These are phyloP conservation scores for Hansenula lynferdii DNA, from an alignment of 1,139 yeast genomes.

Conservation along the genomic window DNA sequence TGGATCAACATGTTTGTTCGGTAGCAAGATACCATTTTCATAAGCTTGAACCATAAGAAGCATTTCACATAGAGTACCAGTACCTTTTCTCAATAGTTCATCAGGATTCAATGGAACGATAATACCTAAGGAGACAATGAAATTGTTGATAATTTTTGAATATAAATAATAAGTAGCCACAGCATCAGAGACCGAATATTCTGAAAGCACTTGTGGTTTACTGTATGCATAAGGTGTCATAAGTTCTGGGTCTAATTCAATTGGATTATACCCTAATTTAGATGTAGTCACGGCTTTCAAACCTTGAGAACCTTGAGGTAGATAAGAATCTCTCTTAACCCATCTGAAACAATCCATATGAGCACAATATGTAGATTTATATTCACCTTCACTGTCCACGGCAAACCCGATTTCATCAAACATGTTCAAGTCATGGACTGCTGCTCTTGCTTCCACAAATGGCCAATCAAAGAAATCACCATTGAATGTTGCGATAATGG, in stretches of 20 bases:
- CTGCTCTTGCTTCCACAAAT: constrained; percentile 84
- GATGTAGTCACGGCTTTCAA: constrained; percentile 96
- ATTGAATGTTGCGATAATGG: constrained; percentile 94
- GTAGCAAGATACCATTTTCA: constrained; percentile 67
- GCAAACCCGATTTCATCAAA: constrained; percentile 93
- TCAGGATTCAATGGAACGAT: constrained; percentile 96
- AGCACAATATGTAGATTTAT: constrained; percentile 86
- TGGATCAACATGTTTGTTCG: constrained; percentile 92
- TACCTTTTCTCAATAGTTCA: constrained; percentile 93
- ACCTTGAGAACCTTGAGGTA: constrained; percentile 99
- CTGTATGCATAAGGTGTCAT: constrained; percentile 98
- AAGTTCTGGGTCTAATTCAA: constrained; percentile 93
- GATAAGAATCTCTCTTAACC: constrained; percentile 98
- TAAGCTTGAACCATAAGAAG: constrained; percentile 95
- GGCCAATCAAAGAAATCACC: constrained; percentile 99
- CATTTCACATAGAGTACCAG: constrained; percentile 99
- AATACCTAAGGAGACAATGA: constrained; percentile 91
- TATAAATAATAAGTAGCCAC: constrained; percentile 96
- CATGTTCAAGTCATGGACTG: constrained; percentile 82
- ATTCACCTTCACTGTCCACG: constrained; percentile 85
- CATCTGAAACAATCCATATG: constrained; percentile 98
- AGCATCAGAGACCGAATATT: constrained; percentile 98
- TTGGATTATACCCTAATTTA: constrained; percentile 92
- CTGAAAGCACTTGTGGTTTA: constrained; percentile 87
- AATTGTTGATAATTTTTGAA: constrained; percentile 96